Base-by-base conservation (phyloP, 2,329 filamentous ascomycete species). In the Arthrobotrys conoides region DNA sequence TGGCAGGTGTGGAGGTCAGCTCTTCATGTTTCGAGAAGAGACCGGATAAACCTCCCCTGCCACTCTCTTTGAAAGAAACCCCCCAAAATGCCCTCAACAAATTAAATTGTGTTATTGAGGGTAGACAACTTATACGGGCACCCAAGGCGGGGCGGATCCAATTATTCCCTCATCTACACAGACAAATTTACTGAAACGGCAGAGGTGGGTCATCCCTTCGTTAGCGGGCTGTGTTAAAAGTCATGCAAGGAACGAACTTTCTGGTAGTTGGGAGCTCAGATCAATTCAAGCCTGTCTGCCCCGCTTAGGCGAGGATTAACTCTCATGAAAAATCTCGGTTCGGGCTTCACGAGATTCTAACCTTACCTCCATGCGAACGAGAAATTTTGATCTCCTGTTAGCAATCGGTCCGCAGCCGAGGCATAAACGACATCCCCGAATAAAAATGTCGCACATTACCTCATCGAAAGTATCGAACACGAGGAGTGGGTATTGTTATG, bases 41-140 rank as follows among this genome's bases (percentile, higher is more conserved):
- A 78, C 75, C 75, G 75, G 75, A 78, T 78, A 78, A 78, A 78
- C 75, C 75, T 77, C 75, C 75, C 75, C 75, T 78, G 68, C 30
- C 44, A 61, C 27, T 38, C 51, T 65, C 41, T 36, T 55, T 72
- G 30, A 65, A 33, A 51, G 69, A 53, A 27, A 69, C 44, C 53
- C 75, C 38, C 75, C 75, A 71, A 78, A 78, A 78, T 72, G 55
- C 68, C 63, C 75, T 72, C 68, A 72, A 78, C 66, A 71, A 68
- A 68, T 69, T 63, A 68, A 72, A 68, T 63, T 77, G 49, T 53
- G 36, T 33, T 59, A 65, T 55, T 66, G 73, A 77, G 66, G 61
- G 73, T 44, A 44, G 67, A 71, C 51, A 63, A 68, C 30, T 61
- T 77, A 71, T 65, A 77, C 67, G 66, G 73, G 67, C 51, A 51